phyloP scores from a whole-genome alignment of 805 yeast species.

The Debaryomyces prosopidis region DNA sequence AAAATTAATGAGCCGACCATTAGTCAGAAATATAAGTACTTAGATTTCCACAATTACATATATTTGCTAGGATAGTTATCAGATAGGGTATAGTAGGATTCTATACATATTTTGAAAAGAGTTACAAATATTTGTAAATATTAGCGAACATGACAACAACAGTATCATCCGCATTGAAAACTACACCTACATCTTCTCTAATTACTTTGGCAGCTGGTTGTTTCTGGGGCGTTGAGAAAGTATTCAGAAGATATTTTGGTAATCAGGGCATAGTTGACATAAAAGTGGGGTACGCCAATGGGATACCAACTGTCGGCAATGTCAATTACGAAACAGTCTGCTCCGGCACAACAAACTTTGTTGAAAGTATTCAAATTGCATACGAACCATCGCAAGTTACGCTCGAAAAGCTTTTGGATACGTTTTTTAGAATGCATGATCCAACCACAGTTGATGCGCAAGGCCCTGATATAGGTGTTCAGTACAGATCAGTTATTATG shows the following conservation, averaged over 20 bases:
- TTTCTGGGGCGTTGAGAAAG: slow-evolving; percentile 89
- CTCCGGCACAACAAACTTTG: slow-evolving; percentile 69
- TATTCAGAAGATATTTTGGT: slow-evolving; percentile 69
- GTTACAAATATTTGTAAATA: background rate
- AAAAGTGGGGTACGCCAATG: slow-evolving; percentile 91
- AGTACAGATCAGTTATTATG: slow-evolving; percentile 84
- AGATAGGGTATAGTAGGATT: no score
- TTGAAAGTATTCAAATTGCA: slow-evolving; percentile 82
- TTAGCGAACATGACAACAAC: slow-evolving; percentile 10
- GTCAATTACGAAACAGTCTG: slow-evolving; percentile 69
- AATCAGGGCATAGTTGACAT: slow-evolving; percentile 68
- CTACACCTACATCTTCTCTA: slow-evolving; percentile 34
- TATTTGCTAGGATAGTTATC: no score
- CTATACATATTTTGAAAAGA: background rate
- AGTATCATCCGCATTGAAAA: slow-evolving; percentile 35
- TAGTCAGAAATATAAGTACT: no score
- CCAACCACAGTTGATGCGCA: slow-evolving; percentile 84
- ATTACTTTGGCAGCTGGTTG: slow-evolving; percentile 60
- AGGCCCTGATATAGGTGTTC: slow-evolving; percentile 88
- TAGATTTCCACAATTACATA: no score
- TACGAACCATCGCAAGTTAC: slow-evolving; percentile 70
- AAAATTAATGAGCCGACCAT: no score
- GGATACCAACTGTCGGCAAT: slow-evolving; percentile 50
- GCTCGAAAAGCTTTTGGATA: slow-evolving; percentile 66
- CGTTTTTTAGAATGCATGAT: slow-evolving; percentile 91